phyloP scores from a whole-genome alignment of 1,139 yeast species.

The Yamadazyma friedrichii region DNA sequence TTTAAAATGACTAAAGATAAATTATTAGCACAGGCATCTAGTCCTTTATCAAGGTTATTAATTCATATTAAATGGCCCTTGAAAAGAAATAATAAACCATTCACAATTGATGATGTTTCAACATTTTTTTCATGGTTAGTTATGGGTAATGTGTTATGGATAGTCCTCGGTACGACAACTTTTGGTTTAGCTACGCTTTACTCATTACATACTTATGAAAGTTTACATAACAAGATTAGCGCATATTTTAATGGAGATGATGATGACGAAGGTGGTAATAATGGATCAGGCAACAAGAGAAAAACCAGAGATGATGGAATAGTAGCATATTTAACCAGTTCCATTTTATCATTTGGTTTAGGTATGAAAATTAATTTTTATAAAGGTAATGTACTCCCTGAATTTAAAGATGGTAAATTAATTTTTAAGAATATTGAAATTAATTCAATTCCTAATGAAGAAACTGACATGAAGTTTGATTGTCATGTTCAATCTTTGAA shows the following conservation, averaged over 20 bases:
- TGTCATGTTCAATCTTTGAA: conserved; percentile 55
- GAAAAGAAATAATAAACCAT: conserved; percentile 49
- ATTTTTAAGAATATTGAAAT: conserved; percentile 54
- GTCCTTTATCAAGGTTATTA: conserved; percentile 42
- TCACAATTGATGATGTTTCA: conserved; percentile 50
- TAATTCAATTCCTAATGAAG: conserved; percentile 19
- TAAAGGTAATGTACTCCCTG: conserved; percentile 40
- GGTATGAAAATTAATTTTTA: conserved; percentile 37
- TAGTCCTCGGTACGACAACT: conserved; percentile 64
- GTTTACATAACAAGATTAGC: conserved; percentile 22
- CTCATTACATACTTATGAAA: conserved; percentile 42
- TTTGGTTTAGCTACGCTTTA: conserved; percentile 55
- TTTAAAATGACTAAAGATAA: conserved; percentile 30
- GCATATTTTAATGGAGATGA: conserved; percentile 13
- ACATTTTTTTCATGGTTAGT: conserved; percentile 59
- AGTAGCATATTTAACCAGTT: conserved; percentile 34
- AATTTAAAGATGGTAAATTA: conserved; percentile 60
- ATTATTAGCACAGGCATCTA: conserved; percentile 44
- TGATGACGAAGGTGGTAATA: conserved; percentile 14
- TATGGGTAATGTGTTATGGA: conserved; percentile 56
- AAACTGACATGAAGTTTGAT: conserved; percentile 24
- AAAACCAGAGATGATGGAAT: conserved; percentile 23
- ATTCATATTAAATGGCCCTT: conserved; percentile 60
- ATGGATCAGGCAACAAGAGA: neutral
- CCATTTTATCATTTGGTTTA: conserved; percentile 40